Base-by-base conservation (phyloP, 1,139 yeast species). In the Suhomyces chickasaworum region DNA sequence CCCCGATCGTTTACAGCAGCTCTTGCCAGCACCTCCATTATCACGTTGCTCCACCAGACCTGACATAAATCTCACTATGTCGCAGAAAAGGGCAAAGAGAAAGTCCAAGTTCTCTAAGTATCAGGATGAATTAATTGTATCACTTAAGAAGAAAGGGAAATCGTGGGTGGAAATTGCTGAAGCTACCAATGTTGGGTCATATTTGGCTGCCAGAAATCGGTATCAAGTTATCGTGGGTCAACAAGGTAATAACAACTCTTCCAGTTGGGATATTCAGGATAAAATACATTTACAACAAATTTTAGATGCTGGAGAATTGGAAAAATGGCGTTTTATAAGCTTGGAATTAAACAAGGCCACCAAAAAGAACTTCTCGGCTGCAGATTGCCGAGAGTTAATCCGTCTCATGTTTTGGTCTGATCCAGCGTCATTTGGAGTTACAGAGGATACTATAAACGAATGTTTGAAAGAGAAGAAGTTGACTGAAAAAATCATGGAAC, bases 171-270 rank as follows among this genome's bases (percentile, higher is more conserved):
- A 85, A 53, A 86, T 86, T 42, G 90, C 91, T 0, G 83, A 82
- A 48, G 69, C 76, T 2, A 78, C 89, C 2, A 77, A 80, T 9
- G 86, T 86, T 29, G 87, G 85, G 9, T 78, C 84, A 40, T 83
- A 82, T 52, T 66, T 86, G 39, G 89, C 93, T 0, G 93, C 91
- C 0, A 68, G 95, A 48, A 86, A 86, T 60, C 66, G 95, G 50
- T 86, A 86, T 59, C 95, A 86, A 60, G 95, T 86, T 5, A 74
- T 86, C 45, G 86, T 86, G 49, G 95, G 95, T 2, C 95, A 86
- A 61, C 95, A 86, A 56, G 93, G 95, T 3, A 86, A 87, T 53
- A 73, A 73, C 44, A 86, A 87, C 20, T 75, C 84, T 4, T 78
- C 83, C 29, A 77, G 80, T 34, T 85, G 90, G 87, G 81, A 78